phyloP scores from a whole-genome alignment of 2,329 filamentous ascomycete genomes.

The Penicillium digitatum region DNA sequence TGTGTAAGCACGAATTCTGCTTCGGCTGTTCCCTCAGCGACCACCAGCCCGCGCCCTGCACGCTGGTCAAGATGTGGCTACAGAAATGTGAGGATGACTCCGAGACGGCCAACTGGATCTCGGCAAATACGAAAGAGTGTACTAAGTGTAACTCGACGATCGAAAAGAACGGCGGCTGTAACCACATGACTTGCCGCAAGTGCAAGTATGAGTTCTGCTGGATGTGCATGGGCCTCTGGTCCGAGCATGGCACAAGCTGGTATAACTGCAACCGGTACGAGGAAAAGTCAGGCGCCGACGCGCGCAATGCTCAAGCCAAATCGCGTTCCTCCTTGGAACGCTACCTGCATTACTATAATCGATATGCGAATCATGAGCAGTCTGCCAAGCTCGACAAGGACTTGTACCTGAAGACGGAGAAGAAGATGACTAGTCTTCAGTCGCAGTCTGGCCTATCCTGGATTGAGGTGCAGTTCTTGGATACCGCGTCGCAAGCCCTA shows the following conservation, averaged over 20 bases:
- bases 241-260: constrained; percentile 97
- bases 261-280: constrained; percentile 99
- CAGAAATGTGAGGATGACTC: constrained; percentile 99
- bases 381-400: constrained; percentile 95
- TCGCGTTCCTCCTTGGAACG: constrained; percentile 86
- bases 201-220: constrained; percentile 97
- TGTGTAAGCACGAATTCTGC: constrained; percentile 83
- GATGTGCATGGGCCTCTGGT: constrained; percentile 99
- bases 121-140: constrained; percentile 97
- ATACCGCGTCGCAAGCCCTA: constrained; percentile 85
- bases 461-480: constrained; percentile 98
- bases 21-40: constrained; percentile 89
- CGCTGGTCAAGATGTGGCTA: constrained; percentile 87
- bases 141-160: constrained; percentile 95
- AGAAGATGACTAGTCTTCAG: constrained; percentile 97
- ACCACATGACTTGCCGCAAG: constrained; percentile 96
- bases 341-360: constrained; percentile 99
- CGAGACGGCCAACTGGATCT: constrained; percentile 99
- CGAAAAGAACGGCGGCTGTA: constrained; percentile 97
- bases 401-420: constrained; percentile 91
- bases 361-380: constrained; percentile 98
- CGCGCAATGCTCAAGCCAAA: constrained; percentile 85
- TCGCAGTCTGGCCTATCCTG: constrained; percentile 93
- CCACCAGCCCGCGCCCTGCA: constrained; percentile 89
- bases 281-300: constrained; percentile 88